Base-by-base conservation (phyloP, 228 moss, liverwort and hornwort species). In the Sphagnum magellanicum region DNA sequence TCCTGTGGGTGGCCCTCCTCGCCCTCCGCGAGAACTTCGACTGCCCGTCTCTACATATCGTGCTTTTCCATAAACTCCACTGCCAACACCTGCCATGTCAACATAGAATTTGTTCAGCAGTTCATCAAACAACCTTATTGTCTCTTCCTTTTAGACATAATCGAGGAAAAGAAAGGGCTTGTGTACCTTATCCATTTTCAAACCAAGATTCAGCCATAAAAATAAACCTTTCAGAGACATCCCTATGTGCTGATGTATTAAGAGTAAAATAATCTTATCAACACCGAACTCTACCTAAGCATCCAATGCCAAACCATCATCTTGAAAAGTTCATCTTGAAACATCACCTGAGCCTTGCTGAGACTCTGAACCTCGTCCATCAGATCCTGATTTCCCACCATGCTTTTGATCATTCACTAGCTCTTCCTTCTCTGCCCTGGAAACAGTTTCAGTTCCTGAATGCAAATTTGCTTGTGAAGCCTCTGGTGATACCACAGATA, bases 21-120 rank as follows among this genome's bases (percentile, higher is more conserved):
- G 64, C 75, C 84, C 83, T 76, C 90, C 78, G 12, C 90, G 90
- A 47, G 77, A 69, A 72, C 74, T 69, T 52, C 88, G 79, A 17
- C 73, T 64, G 46, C 81, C 78, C 69, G 84, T 65, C 71, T 90
- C 92, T 9, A 87, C 82, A 72, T 88, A 87, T 66, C 87, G 81
- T 57, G 73, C 63, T 75, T 88, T 93, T 48, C 87, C 74, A 9
- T 83, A 77, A n/a, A 63, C 62, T 13, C 67, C 68, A 74, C 61
- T 74, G 32, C 32, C 32, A 32, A 32, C 32, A 32, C 32, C 32
- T 32, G 32, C 32, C 32, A 32, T 32, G 32, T 32, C 32, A 32
- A 32, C 32, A 32, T 32, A 32, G 32, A 32, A 32, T 32, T 32
- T 32, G 32, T 32, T 32, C 32, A 32, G 32, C 32, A 32, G 32